Conservation (phyloP, 306 rosid genomes). For the Canavalia ensiformis region DNA sequence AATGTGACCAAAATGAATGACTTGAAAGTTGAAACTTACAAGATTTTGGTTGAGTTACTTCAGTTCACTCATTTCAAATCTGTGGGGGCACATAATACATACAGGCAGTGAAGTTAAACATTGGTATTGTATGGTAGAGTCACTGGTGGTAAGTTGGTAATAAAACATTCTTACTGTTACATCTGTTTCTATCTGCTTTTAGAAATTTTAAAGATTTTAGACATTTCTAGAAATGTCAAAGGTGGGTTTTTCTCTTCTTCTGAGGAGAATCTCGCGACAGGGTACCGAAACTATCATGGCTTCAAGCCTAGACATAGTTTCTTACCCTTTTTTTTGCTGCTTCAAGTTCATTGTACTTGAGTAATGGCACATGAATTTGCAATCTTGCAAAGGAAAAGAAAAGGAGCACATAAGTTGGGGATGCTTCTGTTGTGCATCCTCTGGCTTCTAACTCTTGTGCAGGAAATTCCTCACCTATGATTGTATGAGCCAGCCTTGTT, state of each 20-base stretch:
- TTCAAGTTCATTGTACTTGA: not conserved
- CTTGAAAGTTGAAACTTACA: not conserved
- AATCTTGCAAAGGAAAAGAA: not conserved
- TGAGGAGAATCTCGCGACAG: not conserved
- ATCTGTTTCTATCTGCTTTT: not conserved
- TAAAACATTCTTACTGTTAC: conserved; percentile 2
- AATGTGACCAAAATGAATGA: not conserved
- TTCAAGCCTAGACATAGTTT: not conserved
- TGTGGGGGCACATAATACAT: not conserved
- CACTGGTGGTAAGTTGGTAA: not conserved
- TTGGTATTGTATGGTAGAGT: not conserved
- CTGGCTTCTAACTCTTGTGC: not conserved
- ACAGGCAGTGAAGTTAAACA: conserved; percentile 14
- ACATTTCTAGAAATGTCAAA: not conserved
- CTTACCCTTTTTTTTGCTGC: not conserved
- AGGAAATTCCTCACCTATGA: not conserved
- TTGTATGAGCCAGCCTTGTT: not conserved
- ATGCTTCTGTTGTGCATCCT: conserved; percentile 28
- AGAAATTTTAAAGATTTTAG: not conserved
- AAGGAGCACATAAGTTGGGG: not conserved
- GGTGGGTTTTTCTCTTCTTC: not conserved
- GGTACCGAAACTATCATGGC: not conserved
- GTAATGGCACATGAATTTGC: not conserved
- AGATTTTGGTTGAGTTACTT: not conserved
- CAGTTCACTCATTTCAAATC: conserved; percentile 13